Evolutionary conservation across 495 filamentous ascomycete genomes (phyloP).

Genomic region (Xylaria cubensis): DNA sequence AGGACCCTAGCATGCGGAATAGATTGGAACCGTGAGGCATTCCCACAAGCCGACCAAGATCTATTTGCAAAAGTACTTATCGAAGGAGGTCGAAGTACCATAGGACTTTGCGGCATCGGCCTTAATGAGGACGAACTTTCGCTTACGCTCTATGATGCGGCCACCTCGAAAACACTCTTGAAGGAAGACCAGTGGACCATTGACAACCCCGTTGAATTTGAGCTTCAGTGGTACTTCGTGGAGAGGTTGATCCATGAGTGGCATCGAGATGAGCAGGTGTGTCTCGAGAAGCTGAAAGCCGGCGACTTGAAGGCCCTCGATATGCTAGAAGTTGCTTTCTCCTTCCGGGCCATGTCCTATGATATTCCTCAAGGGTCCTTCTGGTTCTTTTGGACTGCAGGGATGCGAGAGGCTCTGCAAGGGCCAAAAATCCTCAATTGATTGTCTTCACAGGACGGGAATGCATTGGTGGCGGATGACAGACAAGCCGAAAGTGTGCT

Average conservation of each 20-base stretch:
- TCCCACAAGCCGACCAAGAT: neutral
- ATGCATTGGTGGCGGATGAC: neutral
- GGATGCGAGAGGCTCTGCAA: neutral
- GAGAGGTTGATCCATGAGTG: neutral
- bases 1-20: neutral
- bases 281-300: neutral
- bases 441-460: neutral
- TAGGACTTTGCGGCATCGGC: neutral
- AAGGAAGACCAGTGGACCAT: neutral
- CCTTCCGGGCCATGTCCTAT: no score
- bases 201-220: neutral
- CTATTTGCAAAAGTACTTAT: neutral
- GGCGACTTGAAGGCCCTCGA: neutral
- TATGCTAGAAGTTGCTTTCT: neutral
- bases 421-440: neutral
- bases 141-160: neutral
- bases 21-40: neutral
- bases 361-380: neutral
- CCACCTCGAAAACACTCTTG: neutral
- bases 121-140: neutral
- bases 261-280: neutral
- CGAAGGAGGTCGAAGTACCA: neutral
- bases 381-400: conserved; percentile 3
- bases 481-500: neutral
- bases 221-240: neutral